phyloP scores from a whole-genome alignment of 495 filamentous ascomycete genomes.

The Penicillium canariense region DNA sequence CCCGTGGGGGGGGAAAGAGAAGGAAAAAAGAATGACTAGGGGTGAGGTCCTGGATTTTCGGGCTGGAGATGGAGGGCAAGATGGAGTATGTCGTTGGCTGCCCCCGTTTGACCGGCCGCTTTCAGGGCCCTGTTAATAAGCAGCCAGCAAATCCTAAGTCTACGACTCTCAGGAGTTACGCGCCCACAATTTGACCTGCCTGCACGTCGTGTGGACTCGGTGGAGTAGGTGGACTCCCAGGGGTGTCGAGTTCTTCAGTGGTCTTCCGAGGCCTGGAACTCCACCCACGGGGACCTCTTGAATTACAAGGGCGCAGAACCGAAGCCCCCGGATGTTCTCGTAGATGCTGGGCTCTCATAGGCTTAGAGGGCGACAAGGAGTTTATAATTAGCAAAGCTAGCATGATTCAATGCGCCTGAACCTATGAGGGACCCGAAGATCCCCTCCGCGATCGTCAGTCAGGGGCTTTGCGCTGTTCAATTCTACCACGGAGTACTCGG shows the following conservation, averaged over 20 bases:
- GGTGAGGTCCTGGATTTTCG: slow-evolving; percentile 30
- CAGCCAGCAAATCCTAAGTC: too few species aligned
- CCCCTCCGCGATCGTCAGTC: neutral
- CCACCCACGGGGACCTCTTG: slow-evolving; percentile 10
- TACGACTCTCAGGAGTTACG: neutral
- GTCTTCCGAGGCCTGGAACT: slow-evolving; percentile 13
- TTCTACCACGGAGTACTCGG: neutral
- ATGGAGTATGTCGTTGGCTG: neutral
- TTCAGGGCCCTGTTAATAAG: slow-evolving; percentile 26
- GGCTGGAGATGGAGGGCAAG: neutral
- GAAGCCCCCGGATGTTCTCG: neutral
- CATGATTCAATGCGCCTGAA: neutral
- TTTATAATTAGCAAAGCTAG: neutral
- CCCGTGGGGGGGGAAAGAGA: slow-evolving; percentile 8
- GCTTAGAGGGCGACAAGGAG: neutral
- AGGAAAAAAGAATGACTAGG: slow-evolving; percentile 41
- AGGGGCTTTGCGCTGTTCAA: neutral
- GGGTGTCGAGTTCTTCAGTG: neutral
- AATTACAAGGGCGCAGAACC: neutral
- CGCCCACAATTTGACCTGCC: too few species aligned
- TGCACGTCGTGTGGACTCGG: neutral
- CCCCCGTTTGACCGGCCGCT: slow-evolving; percentile 25
- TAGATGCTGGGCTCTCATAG: neutral
- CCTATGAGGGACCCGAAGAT: neutral
- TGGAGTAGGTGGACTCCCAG: slow-evolving; percentile 4